Conservation (phyloP, 306 rosid genomes). For the Dryas alaskensis region DNA sequence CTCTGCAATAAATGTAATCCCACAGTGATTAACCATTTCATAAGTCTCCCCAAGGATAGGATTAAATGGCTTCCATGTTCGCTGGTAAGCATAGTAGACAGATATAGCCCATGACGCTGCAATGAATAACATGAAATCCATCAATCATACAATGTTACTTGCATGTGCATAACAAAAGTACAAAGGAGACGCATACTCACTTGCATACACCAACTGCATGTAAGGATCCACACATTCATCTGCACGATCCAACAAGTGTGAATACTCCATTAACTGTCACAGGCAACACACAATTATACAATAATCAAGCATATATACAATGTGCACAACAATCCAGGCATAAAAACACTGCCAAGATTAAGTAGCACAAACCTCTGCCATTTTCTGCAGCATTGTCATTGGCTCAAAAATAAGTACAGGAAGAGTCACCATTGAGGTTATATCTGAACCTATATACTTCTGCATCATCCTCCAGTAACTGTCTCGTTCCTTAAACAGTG, state of each 20-base stretch:
- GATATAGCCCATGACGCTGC: conserved; percentile 97
- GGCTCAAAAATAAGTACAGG: conserved; percentile 93
- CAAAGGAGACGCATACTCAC: conserved; percentile 44
- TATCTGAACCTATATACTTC: conserved; percentile 73
- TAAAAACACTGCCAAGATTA: conserved; percentile 7
- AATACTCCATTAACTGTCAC: conserved; percentile 88
- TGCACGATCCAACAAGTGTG: conserved; percentile 74
- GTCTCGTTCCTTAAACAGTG: conserved; percentile 65
- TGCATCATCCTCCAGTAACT: conserved; percentile 99
- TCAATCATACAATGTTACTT: neutral
- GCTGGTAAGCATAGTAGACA: conserved; percentile 82
- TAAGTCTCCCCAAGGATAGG: conserved; percentile 96
- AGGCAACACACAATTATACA: conserved; percentile 21
- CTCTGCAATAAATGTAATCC: conserved; percentile 75
- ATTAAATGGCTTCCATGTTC: conserved; percentile 98
- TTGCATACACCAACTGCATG: conserved; percentile 67
- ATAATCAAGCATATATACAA: conserved; percentile 4
- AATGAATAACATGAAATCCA: conserved; percentile 13
- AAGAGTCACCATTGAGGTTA: conserved; percentile 85
- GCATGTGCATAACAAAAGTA: neutral
- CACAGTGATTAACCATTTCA: conserved; percentile 74
- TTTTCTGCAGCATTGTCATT: conserved; percentile 93
- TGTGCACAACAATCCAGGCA: conserved; percentile 10
- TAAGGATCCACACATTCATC: conserved; percentile 88
- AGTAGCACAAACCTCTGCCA: conserved; percentile 75